These are phyloP conservation scores for Aechmea fasciata DNA, from an alignment of 176 grass and related monocot genomes.

Conservation along the genomic window DNA sequence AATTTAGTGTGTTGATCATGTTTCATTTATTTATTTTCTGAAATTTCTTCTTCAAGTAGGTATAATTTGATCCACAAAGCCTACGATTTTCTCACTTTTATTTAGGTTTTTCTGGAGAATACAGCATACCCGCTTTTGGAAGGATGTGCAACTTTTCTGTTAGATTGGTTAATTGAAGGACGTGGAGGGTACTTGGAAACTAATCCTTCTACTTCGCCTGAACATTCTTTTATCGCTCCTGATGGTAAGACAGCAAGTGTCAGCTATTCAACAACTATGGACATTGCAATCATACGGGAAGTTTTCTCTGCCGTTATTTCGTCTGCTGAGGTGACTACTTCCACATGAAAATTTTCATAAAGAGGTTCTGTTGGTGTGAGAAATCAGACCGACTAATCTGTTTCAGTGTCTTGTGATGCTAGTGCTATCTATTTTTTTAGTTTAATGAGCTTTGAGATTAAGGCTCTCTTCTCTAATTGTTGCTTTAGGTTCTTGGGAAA, in stretches of 20 bases:
- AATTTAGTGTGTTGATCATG: neutral
- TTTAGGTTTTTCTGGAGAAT: constrained; percentile 65
- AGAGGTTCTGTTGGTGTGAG: neutral
- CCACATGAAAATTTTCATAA: neutral
- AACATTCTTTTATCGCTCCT: constrained; percentile 81
- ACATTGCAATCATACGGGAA: constrained; percentile 78
- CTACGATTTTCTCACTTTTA: neutral
- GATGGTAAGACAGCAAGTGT: constrained; percentile 70
- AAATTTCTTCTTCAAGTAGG: no score
- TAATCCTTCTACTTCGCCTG: constrained; percentile 89
- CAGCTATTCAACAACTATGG: constrained; percentile 89
- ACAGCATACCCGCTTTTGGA: constrained; percentile 71
- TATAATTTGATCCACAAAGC: neutral
- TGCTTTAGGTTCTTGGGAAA: constrained; percentile 53
- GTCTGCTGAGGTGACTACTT: constrained; percentile 50
- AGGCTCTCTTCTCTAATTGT: constrained; percentile 1
- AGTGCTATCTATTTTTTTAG: neutral
- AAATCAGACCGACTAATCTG: neutral
- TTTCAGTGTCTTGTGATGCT: neutral
- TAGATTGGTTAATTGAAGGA: constrained; percentile 73
- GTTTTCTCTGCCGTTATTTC: constrained; percentile 55
- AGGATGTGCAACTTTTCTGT: constrained; percentile 76
- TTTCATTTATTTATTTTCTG: no score
- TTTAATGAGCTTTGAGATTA: neutral
- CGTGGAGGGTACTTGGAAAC: constrained; percentile 47